phyloP scores from a whole-genome alignment of 2,329 filamentous ascomycete genomes.

The Fusarium continuum region DNA sequence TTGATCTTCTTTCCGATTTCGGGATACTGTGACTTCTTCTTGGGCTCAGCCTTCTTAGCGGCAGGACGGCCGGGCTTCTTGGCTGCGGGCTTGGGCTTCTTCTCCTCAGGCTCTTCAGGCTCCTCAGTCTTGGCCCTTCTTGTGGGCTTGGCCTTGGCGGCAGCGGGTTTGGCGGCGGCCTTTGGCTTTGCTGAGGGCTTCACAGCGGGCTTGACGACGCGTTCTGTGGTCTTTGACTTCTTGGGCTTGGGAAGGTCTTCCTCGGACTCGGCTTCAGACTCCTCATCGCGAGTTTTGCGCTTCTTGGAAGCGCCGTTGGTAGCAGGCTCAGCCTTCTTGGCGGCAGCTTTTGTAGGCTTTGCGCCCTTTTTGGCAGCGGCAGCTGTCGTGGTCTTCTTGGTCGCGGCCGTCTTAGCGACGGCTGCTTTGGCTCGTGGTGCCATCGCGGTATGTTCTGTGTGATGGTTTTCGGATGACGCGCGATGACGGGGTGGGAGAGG shows the following conservation, averaged over 20 bases:
- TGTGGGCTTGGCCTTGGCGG: constrained; percentile 40
- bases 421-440: constrained; percentile 45
- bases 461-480: constrained; percentile 17
- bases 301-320: constrained; percentile 42
- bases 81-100: constrained; percentile 54
- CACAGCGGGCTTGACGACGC: constrained; percentile 42
- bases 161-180: constrained; percentile 33
- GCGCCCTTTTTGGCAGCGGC: constrained; percentile 38
- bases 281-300: constrained; percentile 42
- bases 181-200: constrained; percentile 42
- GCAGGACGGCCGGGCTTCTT: constrained; percentile 31
- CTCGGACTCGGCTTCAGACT: constrained; percentile 43
- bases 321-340: constrained; percentile 35
- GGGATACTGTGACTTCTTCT: constrained; percentile 53
- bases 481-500: not conserved
- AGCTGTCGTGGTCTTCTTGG: constrained; percentile 42
- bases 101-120: constrained; percentile 56
- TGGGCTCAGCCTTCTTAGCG: constrained; percentile 29
- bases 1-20: constrained; percentile 75
- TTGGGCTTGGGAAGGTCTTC: constrained; percentile 42
- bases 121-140: constrained; percentile 54
- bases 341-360: constrained; percentile 35
- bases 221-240: constrained; percentile 42
- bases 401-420: constrained; percentile 39
- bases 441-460: constrained; percentile 42